Conservation (phyloP, 345 rosid species). For the Eucalyptus viminalis region DNA sequence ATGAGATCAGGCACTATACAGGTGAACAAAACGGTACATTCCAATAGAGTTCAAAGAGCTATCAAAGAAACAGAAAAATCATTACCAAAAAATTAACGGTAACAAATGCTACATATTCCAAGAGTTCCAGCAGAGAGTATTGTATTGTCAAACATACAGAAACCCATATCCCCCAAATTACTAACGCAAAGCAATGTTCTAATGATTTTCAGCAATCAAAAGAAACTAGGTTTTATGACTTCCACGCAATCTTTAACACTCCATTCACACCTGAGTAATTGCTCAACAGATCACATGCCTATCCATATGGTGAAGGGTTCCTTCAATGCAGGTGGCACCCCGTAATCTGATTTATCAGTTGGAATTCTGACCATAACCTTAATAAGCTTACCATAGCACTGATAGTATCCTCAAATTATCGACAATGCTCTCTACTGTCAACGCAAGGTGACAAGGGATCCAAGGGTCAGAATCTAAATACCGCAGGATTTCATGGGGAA, state of each 20-base stretch:
- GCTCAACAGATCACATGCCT: background rate
- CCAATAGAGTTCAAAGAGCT: background rate
- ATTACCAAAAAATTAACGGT: background rate
- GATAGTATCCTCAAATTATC: background rate
- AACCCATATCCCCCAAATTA: background rate
- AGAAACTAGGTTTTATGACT: background rate
- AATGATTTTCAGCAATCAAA: background rate
- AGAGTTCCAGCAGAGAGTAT: background rate
- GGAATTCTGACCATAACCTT: background rate
- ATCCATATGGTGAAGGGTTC: background rate
- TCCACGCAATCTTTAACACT: background rate
- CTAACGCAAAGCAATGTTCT: background rate
- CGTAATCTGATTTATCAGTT: background rate
- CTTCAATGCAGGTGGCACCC: background rate
- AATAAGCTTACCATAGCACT: background rate
- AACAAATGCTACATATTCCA: background rate
- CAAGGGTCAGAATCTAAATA: background rate
- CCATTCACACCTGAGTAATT: background rate
- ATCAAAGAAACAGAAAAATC: background rate
- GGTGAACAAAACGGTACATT: background rate
- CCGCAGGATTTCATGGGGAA: background rate
- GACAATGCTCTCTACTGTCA: background rate
- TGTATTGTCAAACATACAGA: background rate
- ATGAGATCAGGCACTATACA: background rate
- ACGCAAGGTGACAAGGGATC: background rate